A percentile compares a stretch with the other conserved stretches of the same genome.
phyloP scores from a whole-genome alignment of 352 stramenopile genomes.

The Globisporangium carolinianum region DNA sequence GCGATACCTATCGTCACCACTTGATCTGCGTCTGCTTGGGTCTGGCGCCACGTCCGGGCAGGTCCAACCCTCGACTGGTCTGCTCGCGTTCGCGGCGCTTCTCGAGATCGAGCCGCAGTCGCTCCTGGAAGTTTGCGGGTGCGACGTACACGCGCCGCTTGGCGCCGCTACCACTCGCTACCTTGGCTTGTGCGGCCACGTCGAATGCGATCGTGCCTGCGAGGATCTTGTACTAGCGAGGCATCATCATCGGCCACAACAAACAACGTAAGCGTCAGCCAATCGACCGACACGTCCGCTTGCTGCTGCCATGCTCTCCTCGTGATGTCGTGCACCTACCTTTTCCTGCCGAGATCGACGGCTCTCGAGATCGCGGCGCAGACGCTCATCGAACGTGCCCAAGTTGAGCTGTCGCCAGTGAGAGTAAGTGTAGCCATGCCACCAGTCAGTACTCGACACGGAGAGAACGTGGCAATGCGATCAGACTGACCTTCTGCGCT shows the following conservation, averaged over 20 bases:
- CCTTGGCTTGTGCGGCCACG: not conserved
- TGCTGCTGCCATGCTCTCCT: not conserved
- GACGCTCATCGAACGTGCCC: conserved; percentile 48
- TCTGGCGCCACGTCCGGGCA: not conserved
- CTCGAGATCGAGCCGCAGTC: conserved; percentile 34
- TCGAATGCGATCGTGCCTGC: not conserved
- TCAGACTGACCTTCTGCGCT: conserved; percentile 20
- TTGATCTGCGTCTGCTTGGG: conserved; percentile 2
- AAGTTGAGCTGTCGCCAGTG: conserved; percentile 23
- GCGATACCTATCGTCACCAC: not conserved
- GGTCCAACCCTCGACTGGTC: not conserved
- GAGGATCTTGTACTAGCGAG: conserved; percentile 1
- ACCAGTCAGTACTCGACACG: too few species aligned
- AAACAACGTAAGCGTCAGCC: not conserved
- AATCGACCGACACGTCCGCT: too few species aligned
- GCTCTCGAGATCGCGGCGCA: conserved; percentile 46
- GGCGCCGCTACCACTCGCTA: not conserved
- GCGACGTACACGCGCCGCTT: conserved; percentile 4
- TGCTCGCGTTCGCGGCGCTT: conserved; percentile 27
- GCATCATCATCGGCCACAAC: not conserved
- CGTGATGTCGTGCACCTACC: not conserved
- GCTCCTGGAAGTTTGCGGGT: conserved; percentile 30
- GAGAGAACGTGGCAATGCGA: too few species aligned
- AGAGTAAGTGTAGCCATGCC: not conserved
- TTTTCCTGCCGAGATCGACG: conserved; percentile 21